Base-by-base conservation (phyloP, 768 basidiomycete genomes). In the Paxillus rubicundulus region DNA sequence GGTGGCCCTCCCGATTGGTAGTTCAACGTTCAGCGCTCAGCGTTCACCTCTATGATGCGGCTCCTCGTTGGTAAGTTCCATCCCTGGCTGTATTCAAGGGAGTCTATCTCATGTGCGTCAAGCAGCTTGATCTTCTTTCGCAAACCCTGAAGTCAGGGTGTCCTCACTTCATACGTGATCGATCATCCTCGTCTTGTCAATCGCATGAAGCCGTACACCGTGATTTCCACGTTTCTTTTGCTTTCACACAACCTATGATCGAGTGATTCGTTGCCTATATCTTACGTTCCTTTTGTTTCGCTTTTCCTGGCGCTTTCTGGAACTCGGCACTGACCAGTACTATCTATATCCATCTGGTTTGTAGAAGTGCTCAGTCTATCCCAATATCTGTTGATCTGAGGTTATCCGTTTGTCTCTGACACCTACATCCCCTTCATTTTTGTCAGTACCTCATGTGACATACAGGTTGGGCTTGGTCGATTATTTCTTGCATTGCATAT, bases 1-100 rank as follows among this genome's bases (percentile, higher is more conserved):
- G 37, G 44, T 2, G 46, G 51, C 14, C 42, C 52, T 40, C 56
- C 68, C 9, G 70, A 71, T 61, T 69, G 68, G 68, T 67, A 57
- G 54, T 50, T 28, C 18, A 28, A 18, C n/a, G 27, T 27, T 16
- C 14, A 16, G 30, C 24, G 4, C 24, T 27, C 20, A 32, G 9
- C 30, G 12, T 32, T 12, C 30, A 44, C 33, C 48, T 38, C 20
- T n/a, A 38, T 10, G 30, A 38, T 14, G 10, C n/a, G n/a, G n/a
- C 40, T 44, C 37, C 18, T 24, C 27, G 54, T 52, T 45, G 5
- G 59, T 65, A 47, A 52, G 63, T 17, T 18, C 48, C 6, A 40
- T 47, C 48, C 37, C 32, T 16, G 16, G 13, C n/a, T 9, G 16
- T 47, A 21, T 51, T 46, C 21, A 16, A 28, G 2, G 16, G 28